Conservation (phyloP, 2,329 filamentous ascomycete species). For the Hypoxylon sp. region DNA sequence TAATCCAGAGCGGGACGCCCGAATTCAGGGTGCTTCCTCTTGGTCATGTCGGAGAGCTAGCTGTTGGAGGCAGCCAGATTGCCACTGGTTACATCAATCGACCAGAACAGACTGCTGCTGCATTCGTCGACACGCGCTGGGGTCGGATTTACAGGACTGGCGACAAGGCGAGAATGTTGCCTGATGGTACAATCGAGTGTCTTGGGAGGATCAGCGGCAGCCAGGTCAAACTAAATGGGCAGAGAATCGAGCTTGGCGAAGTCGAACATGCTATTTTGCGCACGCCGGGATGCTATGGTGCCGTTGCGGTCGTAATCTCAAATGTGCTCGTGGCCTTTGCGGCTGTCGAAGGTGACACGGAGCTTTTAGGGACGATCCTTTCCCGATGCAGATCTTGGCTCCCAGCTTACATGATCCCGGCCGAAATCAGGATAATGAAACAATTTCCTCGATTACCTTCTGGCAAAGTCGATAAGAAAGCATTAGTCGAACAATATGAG, state of each 20-base stretch:
- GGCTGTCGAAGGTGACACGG: conserved; percentile 63
- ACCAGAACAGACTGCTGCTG: conserved; percentile 77
- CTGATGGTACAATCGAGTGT: conserved; percentile 82
- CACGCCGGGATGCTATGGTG: conserved; percentile 73
- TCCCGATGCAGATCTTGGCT: conserved; percentile 80
- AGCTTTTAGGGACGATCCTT: conserved; percentile 60
- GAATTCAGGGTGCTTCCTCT: conserved; percentile 70
- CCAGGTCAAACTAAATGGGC: conserved; percentile 89
- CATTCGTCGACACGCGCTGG: conserved; percentile 78
- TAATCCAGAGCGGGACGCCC: conserved; percentile 67
- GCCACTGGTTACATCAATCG: conserved; percentile 87
- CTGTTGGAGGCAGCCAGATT: conserved; percentile 83
- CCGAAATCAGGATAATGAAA: conserved; percentile 75
- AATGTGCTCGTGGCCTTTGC: conserved; percentile 83
- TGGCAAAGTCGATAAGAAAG: conserved; percentile 84
- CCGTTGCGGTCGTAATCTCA: conserved; percentile 76
- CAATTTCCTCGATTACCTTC: conserved; percentile 83
- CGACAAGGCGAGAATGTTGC: conserved; percentile 80
- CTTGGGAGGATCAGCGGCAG: conserved; percentile 83
- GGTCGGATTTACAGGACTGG: conserved; percentile 87
- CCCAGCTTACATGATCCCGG: conserved; percentile 86
- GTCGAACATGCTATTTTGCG: conserved; percentile 79
- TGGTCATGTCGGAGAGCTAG: conserved; percentile 83
- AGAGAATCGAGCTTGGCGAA: conserved; percentile 85
- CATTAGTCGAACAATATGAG: conserved; percentile 69